Conservation (phyloP, 306 rosid genomes). For the Rosa rugosa region DNA sequence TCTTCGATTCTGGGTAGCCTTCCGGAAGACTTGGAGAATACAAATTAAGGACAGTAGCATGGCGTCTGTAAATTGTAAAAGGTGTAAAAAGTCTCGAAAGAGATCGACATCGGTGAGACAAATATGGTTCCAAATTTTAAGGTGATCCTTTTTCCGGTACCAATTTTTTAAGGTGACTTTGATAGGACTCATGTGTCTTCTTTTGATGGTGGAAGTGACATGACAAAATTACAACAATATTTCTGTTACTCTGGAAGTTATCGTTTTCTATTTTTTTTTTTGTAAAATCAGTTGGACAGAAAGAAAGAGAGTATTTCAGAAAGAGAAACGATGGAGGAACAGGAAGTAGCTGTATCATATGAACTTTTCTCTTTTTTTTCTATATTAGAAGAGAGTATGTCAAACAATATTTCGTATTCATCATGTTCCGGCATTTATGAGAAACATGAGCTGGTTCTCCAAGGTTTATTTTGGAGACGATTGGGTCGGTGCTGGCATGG, state of each 20-base stretch:
- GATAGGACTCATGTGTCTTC: background rate
- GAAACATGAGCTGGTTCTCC: too few relatives aligned
- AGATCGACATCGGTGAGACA: background rate
- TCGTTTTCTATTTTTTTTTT: background rate
- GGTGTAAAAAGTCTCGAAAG: background rate
- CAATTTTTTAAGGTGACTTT: background rate
- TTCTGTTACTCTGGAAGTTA: background rate
- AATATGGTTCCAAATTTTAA: background rate
- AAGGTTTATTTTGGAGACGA: too few relatives aligned
- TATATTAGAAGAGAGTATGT: too few relatives aligned
- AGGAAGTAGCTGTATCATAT: background rate
- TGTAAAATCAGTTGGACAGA: background rate
- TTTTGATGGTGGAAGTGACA: constrained; percentile 2
- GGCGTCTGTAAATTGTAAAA: background rate
- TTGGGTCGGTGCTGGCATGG: too few relatives aligned
- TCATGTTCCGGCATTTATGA: too few relatives aligned
- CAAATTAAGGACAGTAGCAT: background rate
- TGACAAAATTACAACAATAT: background rate
- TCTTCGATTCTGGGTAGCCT: background rate
- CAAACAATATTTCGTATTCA: too few relatives aligned
- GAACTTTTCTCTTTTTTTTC: too few relatives aligned
- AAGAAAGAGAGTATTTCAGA: background rate
- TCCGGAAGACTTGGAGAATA: constrained; percentile 4
- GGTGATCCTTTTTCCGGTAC: background rate
- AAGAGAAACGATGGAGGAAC: background rate